These are phyloP conservation scores for Gracilaria domingensis DNA, from an alignment of 23 red algal genomes.

Conservation along the genomic window DNA sequence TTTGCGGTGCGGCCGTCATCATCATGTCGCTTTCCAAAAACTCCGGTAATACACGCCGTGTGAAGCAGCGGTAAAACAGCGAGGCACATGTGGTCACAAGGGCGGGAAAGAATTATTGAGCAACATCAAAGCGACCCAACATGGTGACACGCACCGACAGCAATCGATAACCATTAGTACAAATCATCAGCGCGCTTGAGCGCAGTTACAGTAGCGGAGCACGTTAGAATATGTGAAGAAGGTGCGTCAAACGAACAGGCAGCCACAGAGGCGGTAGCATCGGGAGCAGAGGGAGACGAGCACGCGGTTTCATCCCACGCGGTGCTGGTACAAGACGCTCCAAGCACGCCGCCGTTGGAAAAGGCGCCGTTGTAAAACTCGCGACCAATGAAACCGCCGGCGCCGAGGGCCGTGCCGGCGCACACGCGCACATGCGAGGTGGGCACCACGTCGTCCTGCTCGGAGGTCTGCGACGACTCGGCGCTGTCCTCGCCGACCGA, in stretches of 20 bases:
- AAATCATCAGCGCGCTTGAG: slow-evolving; percentile 21
- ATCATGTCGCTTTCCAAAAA: too few relatives aligned
- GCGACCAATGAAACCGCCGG: slow-evolving; percentile 51
- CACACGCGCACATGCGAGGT: neutral
- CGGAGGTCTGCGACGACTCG: slow-evolving; percentile 49
- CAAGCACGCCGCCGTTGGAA: slow-evolving; percentile 16
- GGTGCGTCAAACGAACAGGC: neutral
- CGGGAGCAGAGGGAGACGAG: too few relatives aligned
- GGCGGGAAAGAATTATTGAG: slow-evolving; percentile 3
- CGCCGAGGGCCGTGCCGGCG: slow-evolving; percentile 41
- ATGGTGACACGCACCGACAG: neutral
- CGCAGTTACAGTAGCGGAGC: slow-evolving; percentile 45
- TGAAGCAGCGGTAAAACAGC: too few relatives aligned
- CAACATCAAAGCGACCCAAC: neutral
- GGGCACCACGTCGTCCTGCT: slow-evolving; percentile 5
- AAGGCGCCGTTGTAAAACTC: slow-evolving; percentile 75
- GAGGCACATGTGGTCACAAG: neutral
- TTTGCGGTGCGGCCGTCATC: too few relatives aligned
- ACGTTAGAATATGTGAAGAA: slow-evolving; percentile 2
- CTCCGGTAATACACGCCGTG: too few relatives aligned
- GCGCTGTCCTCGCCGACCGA: slow-evolving; percentile 49
- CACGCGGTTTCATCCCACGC: too few relatives aligned
- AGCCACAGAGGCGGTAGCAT: neutral
- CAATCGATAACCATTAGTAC: slow-evolving; percentile 28
- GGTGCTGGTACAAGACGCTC: too few relatives aligned